Evolutionary conservation across 2,329 filamentous ascomycete species (phyloP).

Genomic region (Harringtonia aguacate): DNA sequence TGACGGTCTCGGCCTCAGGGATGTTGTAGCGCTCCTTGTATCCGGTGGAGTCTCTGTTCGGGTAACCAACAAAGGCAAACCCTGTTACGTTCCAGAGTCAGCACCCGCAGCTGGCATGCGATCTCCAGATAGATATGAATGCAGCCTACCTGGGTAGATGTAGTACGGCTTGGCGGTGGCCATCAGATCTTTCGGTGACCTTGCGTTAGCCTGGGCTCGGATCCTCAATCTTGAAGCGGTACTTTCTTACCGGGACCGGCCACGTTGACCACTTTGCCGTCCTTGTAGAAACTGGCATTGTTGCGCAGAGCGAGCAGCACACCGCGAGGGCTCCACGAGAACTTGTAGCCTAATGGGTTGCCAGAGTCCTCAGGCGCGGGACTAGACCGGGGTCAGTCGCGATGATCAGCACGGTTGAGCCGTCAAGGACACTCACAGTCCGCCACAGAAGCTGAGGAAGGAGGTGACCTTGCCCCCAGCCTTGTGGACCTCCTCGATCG

Average conservation of each 20-base stretch:
- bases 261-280: constrained; percentile 63
- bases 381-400: no score
- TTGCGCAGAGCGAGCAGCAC: constrained; percentile 82
- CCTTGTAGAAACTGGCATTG: constrained; percentile 71
- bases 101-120: no score
- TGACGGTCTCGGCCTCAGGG: constrained; percentile 79
- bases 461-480: constrained; percentile 74
- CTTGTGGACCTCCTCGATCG: constrained; percentile 78
- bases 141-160: constrained; percentile 54
- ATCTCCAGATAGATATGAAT: neutral
- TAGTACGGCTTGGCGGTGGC: constrained; percentile 76
- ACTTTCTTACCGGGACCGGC: constrained; percentile 27
- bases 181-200: constrained; percentile 61
- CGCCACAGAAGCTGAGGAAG: constrained; percentile 81
- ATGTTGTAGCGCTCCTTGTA: constrained; percentile 88
- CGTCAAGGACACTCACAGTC: no score
- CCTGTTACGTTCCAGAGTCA: constrained; percentile 28
- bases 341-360: constrained; percentile 92
- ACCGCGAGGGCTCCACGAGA: constrained; percentile 67
- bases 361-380: constrained; percentile 62
- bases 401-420: no score
- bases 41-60: constrained; percentile 79
- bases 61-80: constrained; percentile 86
- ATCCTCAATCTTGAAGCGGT: no score
- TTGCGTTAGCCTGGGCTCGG: neutral